Conservation (phyloP, 345 rosid species). For the Limnanthes douglasii region DNA sequence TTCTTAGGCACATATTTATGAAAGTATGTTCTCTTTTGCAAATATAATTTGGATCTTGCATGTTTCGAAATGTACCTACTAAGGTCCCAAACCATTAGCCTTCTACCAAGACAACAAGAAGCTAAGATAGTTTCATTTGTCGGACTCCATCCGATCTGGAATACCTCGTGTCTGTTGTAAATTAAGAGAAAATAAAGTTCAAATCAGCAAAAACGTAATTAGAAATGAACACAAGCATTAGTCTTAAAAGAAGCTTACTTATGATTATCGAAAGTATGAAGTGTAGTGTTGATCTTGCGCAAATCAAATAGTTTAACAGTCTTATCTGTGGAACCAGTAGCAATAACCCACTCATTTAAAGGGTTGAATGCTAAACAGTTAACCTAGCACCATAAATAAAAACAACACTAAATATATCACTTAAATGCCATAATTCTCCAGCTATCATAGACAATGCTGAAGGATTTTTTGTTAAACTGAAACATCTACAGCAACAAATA, state of each 20-base stretch:
- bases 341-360: conserved; percentile 96
- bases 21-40: not conserved
- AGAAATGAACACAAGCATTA: not conserved
- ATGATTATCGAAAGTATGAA: conserved; percentile 91
- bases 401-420: not conserved
- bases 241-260: conserved; percentile 30
- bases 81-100: conserved; percentile 99
- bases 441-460: too few relatives aligned
- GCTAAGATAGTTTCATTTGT: conserved; percentile 96
- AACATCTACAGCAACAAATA: too few relatives aligned
- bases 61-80: conserved; percentile 48
- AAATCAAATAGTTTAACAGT: conserved; percentile 90
- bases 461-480: too few relatives aligned
- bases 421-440: too few relatives aligned
- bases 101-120: conserved; percentile 97
- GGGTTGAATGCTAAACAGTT: conserved; percentile 99
- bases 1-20: too few relatives aligned
- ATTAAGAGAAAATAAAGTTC: too few relatives aligned
- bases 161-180: conserved; percentile 98
- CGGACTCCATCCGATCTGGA: conserved; percentile 98
- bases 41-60: not conserved
- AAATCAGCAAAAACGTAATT: conserved; percentile 2
- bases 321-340: conserved; percentile 97
- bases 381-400: conserved; percentile 25
- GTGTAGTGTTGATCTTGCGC: conserved; percentile 70